A percentile compares a stretch with the other conserved stretches of the same genome.
Conservation (phyloP, 352 stramenopile genomes). For the Pythium oligandrum region DNA sequence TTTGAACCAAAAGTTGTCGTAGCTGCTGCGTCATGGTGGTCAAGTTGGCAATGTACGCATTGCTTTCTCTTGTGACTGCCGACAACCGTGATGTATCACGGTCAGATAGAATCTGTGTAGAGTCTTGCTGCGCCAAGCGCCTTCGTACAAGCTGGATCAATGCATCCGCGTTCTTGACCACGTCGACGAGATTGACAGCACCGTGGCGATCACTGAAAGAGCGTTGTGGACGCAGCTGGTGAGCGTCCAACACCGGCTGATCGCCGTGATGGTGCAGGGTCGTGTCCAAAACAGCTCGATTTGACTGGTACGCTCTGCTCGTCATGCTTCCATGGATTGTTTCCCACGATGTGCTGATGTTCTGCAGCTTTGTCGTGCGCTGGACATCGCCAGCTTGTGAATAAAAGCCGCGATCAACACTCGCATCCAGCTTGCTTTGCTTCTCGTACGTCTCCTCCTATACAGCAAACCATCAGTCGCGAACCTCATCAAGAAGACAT, state of each 20-base stretch:
- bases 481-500: neutral
- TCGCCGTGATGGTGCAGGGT: slow-evolving; percentile 27
- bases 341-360: slow-evolving; percentile 24
- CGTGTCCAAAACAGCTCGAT: slow-evolving; percentile 25
- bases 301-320: slow-evolving; percentile 16
- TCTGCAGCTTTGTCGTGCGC: slow-evolving; percentile 20
- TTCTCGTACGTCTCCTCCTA: slow-evolving; percentile 41
- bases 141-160: slow-evolving; percentile 26
- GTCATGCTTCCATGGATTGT: slow-evolving; percentile 19
- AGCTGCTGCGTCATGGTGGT: slow-evolving; percentile 31
- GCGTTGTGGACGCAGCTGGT: slow-evolving; percentile 14
- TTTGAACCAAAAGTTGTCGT: slow-evolving; percentile 20
- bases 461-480: neutral
- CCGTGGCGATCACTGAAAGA: slow-evolving; percentile 12
- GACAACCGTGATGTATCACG: slow-evolving; percentile 12
- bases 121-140: slow-evolving; percentile 17
- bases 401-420: slow-evolving; percentile 23
- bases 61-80: slow-evolving; percentile 15
- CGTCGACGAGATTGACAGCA: slow-evolving; percentile 22
- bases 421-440: slow-evolving; percentile 29
- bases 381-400: slow-evolving; percentile 23
- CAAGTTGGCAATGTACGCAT: slow-evolving; percentile 24
- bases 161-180: slow-evolving; percentile 29
- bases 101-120: slow-evolving; percentile 7
- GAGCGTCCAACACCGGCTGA: slow-evolving; percentile 28